Conservation (phyloP, 2,329 filamentous ascomycete genomes). For the Ophiosphaerella herpotricha region DNA sequence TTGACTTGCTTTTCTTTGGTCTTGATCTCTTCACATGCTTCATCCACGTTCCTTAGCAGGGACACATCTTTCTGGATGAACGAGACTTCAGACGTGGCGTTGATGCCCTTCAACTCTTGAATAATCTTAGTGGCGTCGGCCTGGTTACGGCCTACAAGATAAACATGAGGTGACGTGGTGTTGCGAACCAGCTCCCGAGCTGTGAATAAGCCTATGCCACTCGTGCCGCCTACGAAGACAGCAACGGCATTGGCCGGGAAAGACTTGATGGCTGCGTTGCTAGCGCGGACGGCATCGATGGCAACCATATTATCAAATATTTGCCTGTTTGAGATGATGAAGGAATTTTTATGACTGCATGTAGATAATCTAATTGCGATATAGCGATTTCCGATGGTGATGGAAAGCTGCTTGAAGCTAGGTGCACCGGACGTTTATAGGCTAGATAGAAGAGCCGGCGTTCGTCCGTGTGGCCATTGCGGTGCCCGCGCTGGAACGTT, state of each 20-base stretch:
- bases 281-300: slow-evolving; percentile 26
- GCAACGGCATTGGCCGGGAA: slow-evolving; percentile 33
- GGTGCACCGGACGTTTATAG: neutral
- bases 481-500: neutral
- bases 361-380: too few relatives aligned
- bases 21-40: slow-evolving; percentile 54
- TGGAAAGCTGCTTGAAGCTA: neutral
- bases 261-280: slow-evolving; percentile 31
- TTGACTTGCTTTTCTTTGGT: slow-evolving; percentile 59
- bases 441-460: neutral
- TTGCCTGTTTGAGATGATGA: too few relatives aligned
- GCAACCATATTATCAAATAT: slow-evolving; percentile 21
- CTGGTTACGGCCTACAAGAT: slow-evolving; percentile 51
- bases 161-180: slow-evolving; percentile 46
- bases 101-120: slow-evolving; percentile 45
- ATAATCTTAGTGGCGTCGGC: slow-evolving; percentile 45
- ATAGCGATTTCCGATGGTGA: too few relatives aligned
- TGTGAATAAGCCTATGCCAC: slow-evolving; percentile 51
- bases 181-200: slow-evolving; percentile 49
- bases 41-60: slow-evolving; percentile 49
- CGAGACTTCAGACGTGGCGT: slow-evolving; percentile 41
- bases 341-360: too few relatives aligned
- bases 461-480: slow-evolving; percentile 3
- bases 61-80: slow-evolving; percentile 52
- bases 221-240: slow-evolving; percentile 50